Percentiles rank a stretch among this genome's conserved stretches.
phyloP scores from a whole-genome alignment of 2,329 filamentous ascomycete species.

The Byssothecium circinans region DNA sequence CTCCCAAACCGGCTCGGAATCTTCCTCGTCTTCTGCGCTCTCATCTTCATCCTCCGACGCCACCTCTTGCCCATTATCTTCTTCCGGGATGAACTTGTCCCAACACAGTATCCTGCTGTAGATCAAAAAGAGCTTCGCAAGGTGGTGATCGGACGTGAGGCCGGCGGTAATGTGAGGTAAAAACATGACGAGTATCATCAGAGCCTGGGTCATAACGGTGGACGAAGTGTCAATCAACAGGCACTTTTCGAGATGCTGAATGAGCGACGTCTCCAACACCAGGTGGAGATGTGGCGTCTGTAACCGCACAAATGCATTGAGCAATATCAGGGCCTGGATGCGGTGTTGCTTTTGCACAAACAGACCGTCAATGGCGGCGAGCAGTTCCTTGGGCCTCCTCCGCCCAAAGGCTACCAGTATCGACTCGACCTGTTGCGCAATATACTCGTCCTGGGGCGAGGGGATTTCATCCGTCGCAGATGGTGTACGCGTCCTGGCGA shows the following conservation, averaged over 20 bases:
- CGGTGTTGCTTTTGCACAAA: conserved; percentile 67
- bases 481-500: conserved; percentile 45
- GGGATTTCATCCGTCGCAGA: conserved; percentile 41
- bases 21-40: conserved; percentile 40
- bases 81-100: conserved; percentile 57
- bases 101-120: conserved; percentile 80
- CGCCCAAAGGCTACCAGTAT: conserved; percentile 62
- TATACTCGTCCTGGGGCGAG: conserved; percentile 49
- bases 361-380: conserved; percentile 65
- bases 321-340: conserved; percentile 64
- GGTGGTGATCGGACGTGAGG: conserved; percentile 59
- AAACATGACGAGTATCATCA: conserved; percentile 78
- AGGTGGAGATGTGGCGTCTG: conserved; percentile 79
- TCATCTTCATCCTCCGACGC: conserved; percentile 44
- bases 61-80: conserved; percentile 12
- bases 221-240: conserved; percentile 78
- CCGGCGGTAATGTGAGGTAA: conserved; percentile 78
- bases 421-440: conserved; percentile 55
- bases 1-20: conserved; percentile 60
- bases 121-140: conserved; percentile 77
- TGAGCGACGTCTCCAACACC: conserved; percentile 70
- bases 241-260: conserved; percentile 71
- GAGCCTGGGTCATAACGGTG: conserved; percentile 71
- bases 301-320: conserved; percentile 72
- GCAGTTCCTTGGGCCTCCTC: conserved; percentile 70